Percentiles rank a stretch among this genome's conserved stretches.
Conservation (phyloP, 345 rosid species). For the Arabis hirsuta region DNA sequence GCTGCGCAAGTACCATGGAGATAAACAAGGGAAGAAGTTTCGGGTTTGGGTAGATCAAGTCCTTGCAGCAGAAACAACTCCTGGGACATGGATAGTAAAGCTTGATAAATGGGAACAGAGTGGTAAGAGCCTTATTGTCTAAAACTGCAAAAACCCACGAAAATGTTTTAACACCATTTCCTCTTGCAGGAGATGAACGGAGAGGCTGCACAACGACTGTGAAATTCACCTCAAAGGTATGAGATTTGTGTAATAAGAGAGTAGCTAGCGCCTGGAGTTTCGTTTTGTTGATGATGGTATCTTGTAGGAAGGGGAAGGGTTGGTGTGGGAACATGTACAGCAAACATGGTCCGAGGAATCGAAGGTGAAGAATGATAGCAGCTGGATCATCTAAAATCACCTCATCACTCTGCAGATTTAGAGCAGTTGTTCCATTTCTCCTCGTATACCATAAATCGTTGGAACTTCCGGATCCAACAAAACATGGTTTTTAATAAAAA, state of each 20-base stretch:
- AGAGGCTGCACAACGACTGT: slow-evolving; percentile 61
- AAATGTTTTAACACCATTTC: neutral
- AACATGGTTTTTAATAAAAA: slow-evolving; percentile 3
- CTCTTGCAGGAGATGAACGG: slow-evolving; percentile 59
- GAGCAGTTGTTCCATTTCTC: slow-evolving; percentile 22
- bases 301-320: slow-evolving; percentile 51
- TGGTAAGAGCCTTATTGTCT: slow-evolving; percentile 49
- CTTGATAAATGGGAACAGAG: slow-evolving; percentile 74
- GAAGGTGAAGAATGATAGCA: slow-evolving; percentile 49
- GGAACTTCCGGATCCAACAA: slow-evolving; percentile 7
- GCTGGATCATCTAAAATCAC: slow-evolving; percentile 48
- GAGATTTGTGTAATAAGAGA: slow-evolving; percentile 8
- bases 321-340: slow-evolving; percentile 61
- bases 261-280: neutral
- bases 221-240: slow-evolving; percentile 62
- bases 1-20: slow-evolving; percentile 65
- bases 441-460: slow-evolving; percentile 22
- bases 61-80: slow-evolving; percentile 55
- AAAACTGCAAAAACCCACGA: slow-evolving; percentile 7
- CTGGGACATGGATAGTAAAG: slow-evolving; percentile 75
- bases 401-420: neutral
- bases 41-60: slow-evolving; percentile 87
- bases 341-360: slow-evolving; percentile 73
- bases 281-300: slow-evolving; percentile 10
- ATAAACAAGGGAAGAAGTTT: slow-evolving; percentile 72